Conservation (phyloP, 2,329 filamentous ascomycete genomes). For the Neonectria magnoliae region DNA sequence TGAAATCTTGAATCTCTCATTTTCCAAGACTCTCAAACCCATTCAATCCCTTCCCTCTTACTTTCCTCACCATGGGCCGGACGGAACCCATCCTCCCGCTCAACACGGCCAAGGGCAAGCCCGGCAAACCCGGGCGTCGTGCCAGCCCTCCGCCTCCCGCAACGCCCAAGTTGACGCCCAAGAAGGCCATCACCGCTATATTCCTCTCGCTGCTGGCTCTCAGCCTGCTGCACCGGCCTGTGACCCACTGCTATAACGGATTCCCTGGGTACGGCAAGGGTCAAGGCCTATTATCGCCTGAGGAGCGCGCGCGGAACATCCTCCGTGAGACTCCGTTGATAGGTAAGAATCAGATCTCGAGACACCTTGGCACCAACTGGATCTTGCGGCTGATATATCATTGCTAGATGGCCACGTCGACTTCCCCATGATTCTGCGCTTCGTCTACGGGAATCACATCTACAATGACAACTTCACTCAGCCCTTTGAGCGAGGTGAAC, state of each 20-base stretch:
- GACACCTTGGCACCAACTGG: no score
- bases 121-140: slow-evolving; percentile 6
- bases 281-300: slow-evolving; percentile 46
- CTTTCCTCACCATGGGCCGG: slow-evolving; percentile 30
- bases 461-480: slow-evolving; percentile 78
- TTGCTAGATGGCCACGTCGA: slow-evolving; percentile 89
- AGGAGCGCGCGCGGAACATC: slow-evolving; percentile 58
- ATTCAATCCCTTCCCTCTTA: background rate
- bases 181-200: slow-evolving; percentile 35
- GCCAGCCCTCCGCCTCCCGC: slow-evolving; percentile 32
- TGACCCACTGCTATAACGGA: slow-evolving; percentile 37
- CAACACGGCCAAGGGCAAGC: slow-evolving; percentile 22
- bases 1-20: background rate
- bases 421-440: slow-evolving; percentile 78
- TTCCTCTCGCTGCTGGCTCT: slow-evolving; percentile 42
- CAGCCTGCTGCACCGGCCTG: slow-evolving; percentile 41
- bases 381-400: background rate
- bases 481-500: slow-evolving; percentile 75
- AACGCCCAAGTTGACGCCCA: slow-evolving; percentile 39
- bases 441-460: slow-evolving; percentile 78
- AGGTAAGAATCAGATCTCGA: slow-evolving; percentile 48
- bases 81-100: slow-evolving; percentile 36
- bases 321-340: slow-evolving; percentile 60
- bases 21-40: background rate
- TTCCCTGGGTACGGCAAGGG: slow-evolving; percentile 40